These are phyloP conservation scores for Hymenoscyphus albidus DNA, from an alignment of 2,329 filamentous ascomycete species.

Conservation along the genomic window DNA sequence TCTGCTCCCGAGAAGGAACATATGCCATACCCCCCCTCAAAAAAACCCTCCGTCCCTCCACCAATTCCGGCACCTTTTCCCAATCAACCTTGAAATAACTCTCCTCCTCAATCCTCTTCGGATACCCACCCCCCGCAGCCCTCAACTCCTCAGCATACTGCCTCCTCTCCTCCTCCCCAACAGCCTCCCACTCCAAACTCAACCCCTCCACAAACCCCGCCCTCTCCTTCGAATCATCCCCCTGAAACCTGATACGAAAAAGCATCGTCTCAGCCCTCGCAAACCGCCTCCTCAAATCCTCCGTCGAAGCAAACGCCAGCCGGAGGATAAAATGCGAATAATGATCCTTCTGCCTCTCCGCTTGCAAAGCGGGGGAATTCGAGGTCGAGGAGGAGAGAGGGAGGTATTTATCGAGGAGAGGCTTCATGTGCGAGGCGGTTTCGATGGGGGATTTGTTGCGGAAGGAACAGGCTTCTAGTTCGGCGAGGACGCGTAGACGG, in stretches of 20 bases:
- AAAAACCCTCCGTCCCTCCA: constrained; percentile 75
- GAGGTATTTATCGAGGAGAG: constrained; percentile 82
- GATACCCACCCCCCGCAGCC: constrained; percentile 33
- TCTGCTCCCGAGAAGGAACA: constrained; percentile 81
- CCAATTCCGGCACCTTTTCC: constrained; percentile 85
- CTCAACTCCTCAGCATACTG: constrained; percentile 32
- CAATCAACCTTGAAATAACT: constrained; percentile 96
- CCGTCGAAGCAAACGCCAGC: constrained; percentile 85
- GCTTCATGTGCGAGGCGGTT: constrained; percentile 77
- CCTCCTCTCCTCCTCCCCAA: constrained; percentile 73
- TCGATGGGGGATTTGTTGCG: constrained; percentile 84
- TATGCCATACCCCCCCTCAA: constrained; percentile 81
- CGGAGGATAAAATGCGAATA: constrained; percentile 97
- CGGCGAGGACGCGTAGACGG: constrained; percentile 77
- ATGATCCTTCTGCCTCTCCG: constrained; percentile 89
- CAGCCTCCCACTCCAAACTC: constrained; percentile 79
- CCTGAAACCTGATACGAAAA: constrained; percentile 76
- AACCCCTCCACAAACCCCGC: constrained; percentile 72
- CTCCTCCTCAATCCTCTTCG: constrained; percentile 64
- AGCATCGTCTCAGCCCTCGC: constrained; percentile 82
- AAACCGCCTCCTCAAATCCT: constrained; percentile 85
- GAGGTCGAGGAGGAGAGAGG: constrained; percentile 75
- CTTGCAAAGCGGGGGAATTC: constrained; percentile 51
- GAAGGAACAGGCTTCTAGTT: constrained; percentile 92
- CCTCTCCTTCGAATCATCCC: constrained; percentile 71